Base-by-base conservation (phyloP, 2,329 filamentous ascomycete genomes). In the Ophiobolus disseminans region DNA sequence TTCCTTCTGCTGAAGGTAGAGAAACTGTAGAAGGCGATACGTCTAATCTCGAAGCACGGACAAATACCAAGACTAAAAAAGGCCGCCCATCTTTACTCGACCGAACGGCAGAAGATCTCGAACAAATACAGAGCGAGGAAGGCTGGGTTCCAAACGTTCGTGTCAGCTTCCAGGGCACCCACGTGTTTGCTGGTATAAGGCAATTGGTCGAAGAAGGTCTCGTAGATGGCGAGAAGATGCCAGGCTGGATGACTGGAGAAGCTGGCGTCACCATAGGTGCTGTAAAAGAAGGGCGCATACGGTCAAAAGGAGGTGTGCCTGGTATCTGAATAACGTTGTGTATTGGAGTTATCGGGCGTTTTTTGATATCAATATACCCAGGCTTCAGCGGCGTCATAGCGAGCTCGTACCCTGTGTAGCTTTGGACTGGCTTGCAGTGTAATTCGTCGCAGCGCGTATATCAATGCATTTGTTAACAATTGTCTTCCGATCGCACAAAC, bases 231-330 rank as follows among this genome's bases (percentile, higher is more conserved):
- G 82, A 86, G 62, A 83, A 79, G 45, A 92, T 95, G 88, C 91
- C 91, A 0, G 88, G 88, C 0, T 96, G 91, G 90, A 87, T 96
- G 86, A 94, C 90, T 1, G 91, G 91, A 2, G 91, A 96, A 64
- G 88, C 91, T 35, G 88, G 86, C 0, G 85, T 94, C 4, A 94
- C 89, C 43, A 80, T 86, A 28, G 88, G 89, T 0, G 81, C 84
- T 21, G 84, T 95, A 3, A 81, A 80, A 55, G 73, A 84, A 49
- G 90, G 90, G 2, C 79, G 86, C 53, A 85, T 91, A 41, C 53
- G 58, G 38, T 63, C 58, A 8, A 72, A 62, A 45, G 61, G 55
- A 16, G 58, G 58, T 42, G 53, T 65, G 35, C 57, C 63, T 31
- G 62, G 63, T 37, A 51, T 61, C 44, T 66, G 54, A 61, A 30